Base-by-base conservation (phyloP, 2,329 filamentous ascomycete species). In the Thelonectria blattea region DNA sequence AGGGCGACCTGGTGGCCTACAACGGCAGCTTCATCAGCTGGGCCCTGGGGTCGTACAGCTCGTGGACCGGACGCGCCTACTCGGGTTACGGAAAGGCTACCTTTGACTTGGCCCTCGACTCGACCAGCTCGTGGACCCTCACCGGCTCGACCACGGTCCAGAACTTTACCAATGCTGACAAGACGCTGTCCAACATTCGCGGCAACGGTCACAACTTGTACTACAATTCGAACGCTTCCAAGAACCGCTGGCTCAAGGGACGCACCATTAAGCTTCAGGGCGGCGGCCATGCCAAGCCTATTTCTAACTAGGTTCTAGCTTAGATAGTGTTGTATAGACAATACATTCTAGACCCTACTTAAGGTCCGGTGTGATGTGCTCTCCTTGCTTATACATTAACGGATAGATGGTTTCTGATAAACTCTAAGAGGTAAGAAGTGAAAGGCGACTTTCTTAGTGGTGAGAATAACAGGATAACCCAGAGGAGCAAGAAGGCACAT, bases 201-300 rank as follows among this genome's bases (percentile, higher is more conserved):
- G 55, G 57, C 52, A 60, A 55, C 41, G 52, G 57, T 0, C 43
- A 60, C 34, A 55, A 46, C 30, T 30, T 60, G 3, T 60, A 55
- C 52, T 60, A 60, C 47, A 60, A 60, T 41, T 51, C 57, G 9
- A 60, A 51, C 34, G 52, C 57, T 2, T 42, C 41, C 22, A 55
- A 55, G 57, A 60, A 50, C 52, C 57, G 57, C 41, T 60, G 57
- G 57, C 57, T 60, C 24, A 17, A 43, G 14, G 57, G 57, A 30
- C 34, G 37, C 17, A 52, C 57, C 22, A 45, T 60, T 17, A 47
- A 41, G 8, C 39, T 60, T 39, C 11, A 10, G 10, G 52, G 57
- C 5, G 52, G 57, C 24, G 57, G 57, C n/a, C 34, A 34, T 55
- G 57, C 57, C n/a, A 32, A 60, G 47, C 57, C 57, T 6, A 51